Evolutionary conservation across 768 basidiomycete species (phyloP).

Genomic region (Pisolithus orientalis): DNA sequence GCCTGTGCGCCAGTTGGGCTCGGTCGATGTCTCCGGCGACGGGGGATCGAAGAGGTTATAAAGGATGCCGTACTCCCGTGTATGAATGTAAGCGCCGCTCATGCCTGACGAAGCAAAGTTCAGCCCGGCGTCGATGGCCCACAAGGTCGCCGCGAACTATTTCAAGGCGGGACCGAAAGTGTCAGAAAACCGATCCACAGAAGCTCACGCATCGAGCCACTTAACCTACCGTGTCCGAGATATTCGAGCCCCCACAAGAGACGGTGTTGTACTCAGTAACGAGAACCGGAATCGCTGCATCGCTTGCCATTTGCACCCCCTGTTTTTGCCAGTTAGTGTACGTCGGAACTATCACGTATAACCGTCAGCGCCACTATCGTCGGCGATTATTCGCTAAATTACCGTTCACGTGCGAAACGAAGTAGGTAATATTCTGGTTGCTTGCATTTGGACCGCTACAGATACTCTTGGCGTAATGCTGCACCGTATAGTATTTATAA

Average conservation of each 20-base stretch:
- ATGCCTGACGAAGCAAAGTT: slow-evolving; percentile 28
- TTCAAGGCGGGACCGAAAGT: no score
- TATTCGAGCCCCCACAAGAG: slow-evolving; percentile 33
- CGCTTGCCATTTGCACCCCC: slow-evolving; percentile 21
- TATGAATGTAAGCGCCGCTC: slow-evolving; percentile 30
- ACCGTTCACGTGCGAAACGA: slow-evolving; percentile 29
- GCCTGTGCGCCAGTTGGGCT: slow-evolving; percentile 27
- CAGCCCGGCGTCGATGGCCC: slow-evolving; percentile 31
- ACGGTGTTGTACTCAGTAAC: slow-evolving; percentile 33
- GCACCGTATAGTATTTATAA: slow-evolving; percentile 31
- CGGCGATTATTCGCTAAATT: slow-evolving; percentile 1
- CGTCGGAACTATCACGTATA: slow-evolving; percentile 14
- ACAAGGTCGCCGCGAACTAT: slow-evolving; percentile 31
- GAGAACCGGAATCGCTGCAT: slow-evolving; percentile 22
- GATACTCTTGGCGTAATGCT: slow-evolving; percentile 29
- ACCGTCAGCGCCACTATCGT: neutral
- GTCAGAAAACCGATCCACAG: neutral
- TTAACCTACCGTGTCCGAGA: slow-evolving; percentile 26
- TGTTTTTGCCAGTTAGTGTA: slow-evolving; percentile 27
- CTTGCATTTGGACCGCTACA: slow-evolving; percentile 24
- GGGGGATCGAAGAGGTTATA: slow-evolving; percentile 38
- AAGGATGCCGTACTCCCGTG: slow-evolving; percentile 28
- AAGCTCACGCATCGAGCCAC: neutral
- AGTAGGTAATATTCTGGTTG: slow-evolving; percentile 32
- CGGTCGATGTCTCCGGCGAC: slow-evolving; percentile 17